Base-by-base conservation (phyloP, 225 moss, liverwort and hornwort species). In the Marchantia paleacea region DNA sequence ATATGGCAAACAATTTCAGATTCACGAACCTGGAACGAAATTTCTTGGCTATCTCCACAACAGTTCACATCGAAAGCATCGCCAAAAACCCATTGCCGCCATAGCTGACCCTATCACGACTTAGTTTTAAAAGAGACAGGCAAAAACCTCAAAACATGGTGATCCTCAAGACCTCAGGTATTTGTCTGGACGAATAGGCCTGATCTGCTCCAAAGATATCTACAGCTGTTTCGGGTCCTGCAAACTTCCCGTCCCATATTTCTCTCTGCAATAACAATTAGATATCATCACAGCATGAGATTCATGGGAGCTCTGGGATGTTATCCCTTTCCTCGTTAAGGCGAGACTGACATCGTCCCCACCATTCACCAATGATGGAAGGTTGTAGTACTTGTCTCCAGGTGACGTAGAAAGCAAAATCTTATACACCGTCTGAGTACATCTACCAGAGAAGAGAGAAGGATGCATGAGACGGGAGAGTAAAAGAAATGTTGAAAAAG, bases 171-270 rank as follows among this genome's bases (percentile, higher is more conserved):
- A 99, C 99, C 99, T 92, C 87, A 47, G 90, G 77, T 69, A 99
- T 81, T 73, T 75, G 83, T 86, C 80, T 81, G 64, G 91, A 72
- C 55, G 91, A 87, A 80, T 94, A 91, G 53, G 86, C 73, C 75
- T 48, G 69, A 54, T 87, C 90, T 51, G 99, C 99, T 85, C 91
- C 91, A 81, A 99, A 99, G 64, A 87, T 86, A 84, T 79, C 83
- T 72, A 85, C 83, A 48, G 94, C 99, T 73, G 91, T 95, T 81
- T 89, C 75, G 53, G 92, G 81, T 76, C 91, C 92, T 88, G 99
- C 99, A 81, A 93, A 29, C 80, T 85, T 89, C 55, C 99, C 99
- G 85, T 91, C 92, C 99, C 99, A 99, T 67, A 88, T 77, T 80
- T 94, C 99, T 87, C 89, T 95, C 95, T 99, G 87, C 89, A 73